Evolutionary conservation across 176 grass and related monocot genomes (phyloP), one percentile per base, ranked within the genome.

Genomic region (Cocos nucifera): DNA sequence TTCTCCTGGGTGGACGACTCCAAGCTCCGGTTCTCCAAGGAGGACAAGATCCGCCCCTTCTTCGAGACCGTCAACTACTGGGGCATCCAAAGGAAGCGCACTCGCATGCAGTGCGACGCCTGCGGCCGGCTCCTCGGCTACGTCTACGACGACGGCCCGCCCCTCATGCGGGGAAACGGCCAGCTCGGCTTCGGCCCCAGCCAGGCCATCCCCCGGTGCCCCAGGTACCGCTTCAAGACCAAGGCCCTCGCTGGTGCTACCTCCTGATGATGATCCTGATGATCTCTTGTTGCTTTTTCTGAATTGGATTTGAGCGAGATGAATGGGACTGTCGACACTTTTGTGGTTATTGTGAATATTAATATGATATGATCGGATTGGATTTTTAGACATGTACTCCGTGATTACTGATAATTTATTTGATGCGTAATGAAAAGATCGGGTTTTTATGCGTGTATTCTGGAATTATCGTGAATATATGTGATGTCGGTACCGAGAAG

Each of bases 1-100:
- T 96, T 96, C 72, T 78, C 69, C 53, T 96, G 86, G 92, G 79
- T 83, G 61, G 87, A 96, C 61, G 83, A 87, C 61, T 81, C 83
- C 49, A 79, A 69, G 51, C 73, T 90, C 39, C 81, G 80, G 15
- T 88, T 96, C 78, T 57, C 68, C 35, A 53, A 73, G 50, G 92
- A 96, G 75, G 78, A 87, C 69, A 69, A 59, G 75, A 69, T 90
- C 75, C 74, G 68, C 5, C 81, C 83, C 55, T 96, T 88, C 81
- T 88, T 90, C 66, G 92, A 96, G 86, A 90, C 92, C 20, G 35
- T 72, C 19, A 75, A 78, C 76, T 96, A 88, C 75, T 90, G 87
- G 87, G 92, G 92, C 12, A 80, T 96, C 81, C 87, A 90, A 51
- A 87, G 87, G 52, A 76, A 59, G 75, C 83, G 91, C 22, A 85